Conservation (phyloP, 208 protist genomes). For the Acanthamoeba divionensis region DNA sequence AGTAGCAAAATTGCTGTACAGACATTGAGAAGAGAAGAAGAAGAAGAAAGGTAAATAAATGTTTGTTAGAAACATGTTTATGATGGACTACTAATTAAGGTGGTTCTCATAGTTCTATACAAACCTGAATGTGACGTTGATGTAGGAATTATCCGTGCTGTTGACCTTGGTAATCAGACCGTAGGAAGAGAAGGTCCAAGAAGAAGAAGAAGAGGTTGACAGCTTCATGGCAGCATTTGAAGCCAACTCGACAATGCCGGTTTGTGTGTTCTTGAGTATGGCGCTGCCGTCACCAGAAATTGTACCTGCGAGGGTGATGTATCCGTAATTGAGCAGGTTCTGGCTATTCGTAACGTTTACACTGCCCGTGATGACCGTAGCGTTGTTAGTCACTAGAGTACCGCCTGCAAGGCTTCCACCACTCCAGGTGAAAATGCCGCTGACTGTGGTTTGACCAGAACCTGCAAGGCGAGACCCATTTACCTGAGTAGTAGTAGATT, state of each 20-base stretch:
- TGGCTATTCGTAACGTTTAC: background rate
- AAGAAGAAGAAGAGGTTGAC: background rate
- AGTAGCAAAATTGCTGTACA: background rate
- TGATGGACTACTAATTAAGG: background rate
- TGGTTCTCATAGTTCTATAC: background rate
- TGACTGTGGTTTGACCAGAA: constrained; percentile 7
- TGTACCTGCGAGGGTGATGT: background rate
- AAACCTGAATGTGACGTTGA: background rate
- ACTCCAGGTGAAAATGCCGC: background rate
- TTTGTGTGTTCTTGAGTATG: background rate
- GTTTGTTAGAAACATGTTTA: background rate
- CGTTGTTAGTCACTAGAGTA: constrained; percentile 9
- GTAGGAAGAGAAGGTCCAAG: background rate
- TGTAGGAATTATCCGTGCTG: background rate
- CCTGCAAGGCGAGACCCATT: too few species aligned
- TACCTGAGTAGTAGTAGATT: too few species aligned
- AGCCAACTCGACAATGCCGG: background rate
- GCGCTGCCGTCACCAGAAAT: background rate
- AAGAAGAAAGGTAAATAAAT: background rate
- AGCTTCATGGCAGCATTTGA: background rate
- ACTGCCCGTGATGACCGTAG: background rate
- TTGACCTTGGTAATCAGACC: background rate
- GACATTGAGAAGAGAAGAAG: background rate
- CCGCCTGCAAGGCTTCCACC: background rate
- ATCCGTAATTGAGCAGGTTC: background rate